Base-by-base conservation (phyloP, 1,284 basidiomycete species). In the Volvariella volvacea region DNA sequence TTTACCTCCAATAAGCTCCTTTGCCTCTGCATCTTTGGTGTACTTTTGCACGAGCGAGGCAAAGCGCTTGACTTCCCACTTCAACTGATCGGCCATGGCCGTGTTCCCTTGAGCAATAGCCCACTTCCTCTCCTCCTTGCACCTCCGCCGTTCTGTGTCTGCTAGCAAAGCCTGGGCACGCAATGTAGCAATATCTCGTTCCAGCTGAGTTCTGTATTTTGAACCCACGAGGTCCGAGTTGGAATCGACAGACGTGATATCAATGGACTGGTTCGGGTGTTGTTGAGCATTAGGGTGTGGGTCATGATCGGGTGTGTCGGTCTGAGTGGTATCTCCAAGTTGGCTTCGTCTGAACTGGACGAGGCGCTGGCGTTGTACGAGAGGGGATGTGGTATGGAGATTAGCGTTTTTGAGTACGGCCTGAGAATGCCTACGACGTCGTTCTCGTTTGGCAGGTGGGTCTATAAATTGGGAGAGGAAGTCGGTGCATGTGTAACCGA, bases 71-170 rank as follows among this genome's bases (percentile, higher is more conserved):
- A 88, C 83, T 59, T 88, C 83, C 80, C 83, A 88, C 52, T 78
- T 79, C 69, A 89, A 78, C 66, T 90, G 81, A 20, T 73, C 68
- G 16, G 85, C 87, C 37, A 85, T 74, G 10, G 82, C 79, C 36
- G 66, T 54, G 57, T 90, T 88, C 0, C 85, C 85, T 58, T 83
- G 77, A 21, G 83, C 82, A 41, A 80, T 57, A 2, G 87, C 87
- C 87, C 87, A 90, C 59, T 89, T 87, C 55, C 78, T 73, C 62
- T 90, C 87, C 62, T 90, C 87, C 65, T 80, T 85, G 65, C 80
- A 87, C 45, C 86, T 71, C 39, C 87, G 72, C 25, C 84, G 77
- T 61, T 90, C 86, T 49, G 79, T 87, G 52, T 88, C 88, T 17
- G 88, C 87, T 46, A 88, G 63, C 17, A 83, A 82, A 15, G 87